Base-by-base conservation (phyloP, 2,329 filamentous ascomycete genomes). In the Trichoderma asperellum region DNA sequence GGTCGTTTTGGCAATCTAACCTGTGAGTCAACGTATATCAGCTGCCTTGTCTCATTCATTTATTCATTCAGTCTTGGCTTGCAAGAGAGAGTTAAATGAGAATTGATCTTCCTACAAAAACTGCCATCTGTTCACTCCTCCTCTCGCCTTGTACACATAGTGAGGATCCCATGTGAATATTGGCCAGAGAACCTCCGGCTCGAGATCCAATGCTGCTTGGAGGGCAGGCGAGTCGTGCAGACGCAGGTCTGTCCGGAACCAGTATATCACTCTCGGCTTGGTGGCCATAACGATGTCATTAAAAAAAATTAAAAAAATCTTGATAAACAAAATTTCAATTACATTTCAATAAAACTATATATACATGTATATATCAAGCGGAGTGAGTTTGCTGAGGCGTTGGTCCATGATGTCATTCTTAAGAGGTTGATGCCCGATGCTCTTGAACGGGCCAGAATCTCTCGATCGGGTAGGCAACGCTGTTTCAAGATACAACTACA, bases 121-220 rank as follows among this genome's bases (percentile, higher is more conserved):
- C 74, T 92, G 89, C 89, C 91, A 94, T 73, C 92, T 83, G 74
- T 94, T 94, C 10, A 88, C 81, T 0, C 90, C 90, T 5, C 90
- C 91, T 69, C 91, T 85, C 0, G 89, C 88, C 37, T 85, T 85
- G 76, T 93, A 93, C 32, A 94, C 90, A 76, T 94, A 94, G 77
- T 94, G 90, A 68, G 91, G 91, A 76, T 93, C 91, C 90, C 91
- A 94, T 1, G 89, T 92, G 84, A 92, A 94, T 57, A 94, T 86
- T 0, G 91, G 91, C 82, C 90, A 94, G 32, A 94, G 81, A 24
- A 86, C 87, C 64, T 86, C 85, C 1, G 91, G 90, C 0, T 91
- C 83, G 7, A 94, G 83, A 69, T 91, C 89, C 8, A 94, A 79
- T 0, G 92, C 92, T 2, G 91, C 90, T 76, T 89, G 85, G 32